These are phyloP conservation scores for Ligustrum vulgare DNA, from an alignment of 257 asterid species.

Conservation along the genomic window DNA sequence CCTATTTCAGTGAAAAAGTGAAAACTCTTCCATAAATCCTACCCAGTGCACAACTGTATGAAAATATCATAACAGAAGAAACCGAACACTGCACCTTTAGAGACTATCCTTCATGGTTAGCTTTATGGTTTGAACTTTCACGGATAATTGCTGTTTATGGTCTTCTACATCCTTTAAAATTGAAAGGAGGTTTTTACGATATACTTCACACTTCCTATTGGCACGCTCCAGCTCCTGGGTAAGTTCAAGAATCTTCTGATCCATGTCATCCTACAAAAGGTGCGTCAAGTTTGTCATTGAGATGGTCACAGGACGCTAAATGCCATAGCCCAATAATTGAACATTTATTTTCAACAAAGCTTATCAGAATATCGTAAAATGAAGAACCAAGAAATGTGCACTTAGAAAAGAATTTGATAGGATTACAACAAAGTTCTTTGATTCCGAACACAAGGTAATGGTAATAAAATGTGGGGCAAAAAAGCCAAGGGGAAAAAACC, in stretches of 20 bases:
- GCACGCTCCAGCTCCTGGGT: constrained; percentile 61
- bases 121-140: constrained; percentile 75
- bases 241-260: constrained; percentile 66
- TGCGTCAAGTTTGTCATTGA: constrained; percentile 13
- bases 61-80: constrained; percentile 18
- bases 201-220: constrained; percentile 75
- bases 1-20: constrained; percentile 1
- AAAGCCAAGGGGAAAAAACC: too few relatives aligned
- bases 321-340: constrained; percentile 1
- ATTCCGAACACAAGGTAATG: not conserved
- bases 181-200: constrained; percentile 69
- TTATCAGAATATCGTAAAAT: constrained; percentile 7
- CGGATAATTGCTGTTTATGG: constrained; percentile 74
- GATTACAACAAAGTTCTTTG: not conserved
- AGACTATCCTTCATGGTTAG: constrained; percentile 69
- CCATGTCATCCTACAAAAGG: constrained; percentile 75
- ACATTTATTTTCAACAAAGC: not conserved
- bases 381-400: not conserved
- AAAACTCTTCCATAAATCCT: constrained; percentile 6
- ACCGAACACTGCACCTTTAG: constrained; percentile 29
- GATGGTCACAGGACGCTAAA: constrained; percentile 10
- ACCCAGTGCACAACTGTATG: constrained; percentile 16
- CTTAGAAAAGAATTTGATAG: not conserved
- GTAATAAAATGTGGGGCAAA: not conserved
- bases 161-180: constrained; percentile 88